These are phyloP conservation scores for Xerocomellus amylosporus DNA, from an alignment of 768 basidiomycete species.

Conservation along the genomic window DNA sequence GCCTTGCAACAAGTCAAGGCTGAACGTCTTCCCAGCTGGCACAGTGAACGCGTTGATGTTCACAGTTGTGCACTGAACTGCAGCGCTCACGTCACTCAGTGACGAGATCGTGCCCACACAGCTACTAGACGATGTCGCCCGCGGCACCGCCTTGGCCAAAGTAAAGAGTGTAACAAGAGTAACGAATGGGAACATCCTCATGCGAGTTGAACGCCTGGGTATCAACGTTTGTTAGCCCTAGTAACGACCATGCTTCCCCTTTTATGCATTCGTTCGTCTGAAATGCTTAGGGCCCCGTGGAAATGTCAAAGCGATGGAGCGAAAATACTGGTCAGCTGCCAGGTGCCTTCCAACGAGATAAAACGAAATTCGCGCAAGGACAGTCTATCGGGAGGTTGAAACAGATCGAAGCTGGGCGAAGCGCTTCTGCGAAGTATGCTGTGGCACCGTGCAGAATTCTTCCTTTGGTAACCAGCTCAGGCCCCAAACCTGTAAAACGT, in stretches of 20 bases:
- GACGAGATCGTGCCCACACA: slow-evolving; percentile 58
- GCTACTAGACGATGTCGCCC: slow-evolving; percentile 3
- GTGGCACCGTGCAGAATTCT: background rate
- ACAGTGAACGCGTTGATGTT: slow-evolving; percentile 57
- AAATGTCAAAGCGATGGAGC: background rate
- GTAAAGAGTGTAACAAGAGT: slow-evolving; percentile 18
- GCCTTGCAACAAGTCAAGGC: slow-evolving; percentile 43
- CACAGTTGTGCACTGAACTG: slow-evolving; percentile 56
- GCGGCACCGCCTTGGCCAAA: slow-evolving; percentile 15
- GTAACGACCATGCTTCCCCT: background rate
- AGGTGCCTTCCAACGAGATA: background rate
- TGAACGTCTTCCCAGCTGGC: slow-evolving; percentile 50
- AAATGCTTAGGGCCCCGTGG: background rate
- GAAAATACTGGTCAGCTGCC: background rate
- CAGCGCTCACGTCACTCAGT: slow-evolving; percentile 46
- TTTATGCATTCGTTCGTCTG: slow-evolving; percentile 3
- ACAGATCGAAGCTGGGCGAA: background rate
- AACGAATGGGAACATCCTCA: slow-evolving; percentile 9
- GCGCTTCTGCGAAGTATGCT: background rate
- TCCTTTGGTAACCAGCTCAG: background rate
- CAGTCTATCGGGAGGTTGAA: background rate
- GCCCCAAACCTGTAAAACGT: background rate
- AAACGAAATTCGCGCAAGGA: background rate
- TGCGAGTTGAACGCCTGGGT: background rate
- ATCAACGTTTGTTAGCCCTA: background rate